phyloP scores from a whole-genome alignment of 257 asterid genomes.

The Solanum bukasovii region DNA sequence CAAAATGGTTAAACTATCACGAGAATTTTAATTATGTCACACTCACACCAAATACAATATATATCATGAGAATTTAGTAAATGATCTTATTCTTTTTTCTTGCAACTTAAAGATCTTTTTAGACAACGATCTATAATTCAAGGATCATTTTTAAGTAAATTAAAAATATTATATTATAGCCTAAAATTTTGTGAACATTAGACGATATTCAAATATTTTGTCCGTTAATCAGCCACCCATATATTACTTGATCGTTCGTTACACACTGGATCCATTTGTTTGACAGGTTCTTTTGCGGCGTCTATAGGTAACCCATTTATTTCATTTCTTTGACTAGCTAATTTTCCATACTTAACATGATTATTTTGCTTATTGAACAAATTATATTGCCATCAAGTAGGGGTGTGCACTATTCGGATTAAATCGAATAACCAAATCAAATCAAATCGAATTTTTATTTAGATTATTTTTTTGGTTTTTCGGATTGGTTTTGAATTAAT shows the following conservation, averaged over 20 bases:
- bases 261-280: neutral
- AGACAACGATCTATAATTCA: no score
- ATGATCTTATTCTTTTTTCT: no score
- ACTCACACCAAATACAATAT: no score
- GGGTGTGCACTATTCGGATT: no score
- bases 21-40: no score
- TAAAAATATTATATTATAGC: fast-evolving
- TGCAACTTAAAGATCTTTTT: no score
- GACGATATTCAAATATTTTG: neutral
- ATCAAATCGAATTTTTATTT: no score
- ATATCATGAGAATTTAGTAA: no score
- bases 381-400: neutral
- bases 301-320: neutral
- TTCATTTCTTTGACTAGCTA: neutral
- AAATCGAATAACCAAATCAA: no score
- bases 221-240: no score
- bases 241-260: neutral
- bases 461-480: no score
- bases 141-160: neutral
- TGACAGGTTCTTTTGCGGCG: neutral
- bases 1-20: neutral
- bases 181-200: neutral
- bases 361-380: neutral
- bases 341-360: neutral
- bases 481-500: no score